phyloP scores from a whole-genome alignment of 139 green algal species.

The Volvox africanus region DNA sequence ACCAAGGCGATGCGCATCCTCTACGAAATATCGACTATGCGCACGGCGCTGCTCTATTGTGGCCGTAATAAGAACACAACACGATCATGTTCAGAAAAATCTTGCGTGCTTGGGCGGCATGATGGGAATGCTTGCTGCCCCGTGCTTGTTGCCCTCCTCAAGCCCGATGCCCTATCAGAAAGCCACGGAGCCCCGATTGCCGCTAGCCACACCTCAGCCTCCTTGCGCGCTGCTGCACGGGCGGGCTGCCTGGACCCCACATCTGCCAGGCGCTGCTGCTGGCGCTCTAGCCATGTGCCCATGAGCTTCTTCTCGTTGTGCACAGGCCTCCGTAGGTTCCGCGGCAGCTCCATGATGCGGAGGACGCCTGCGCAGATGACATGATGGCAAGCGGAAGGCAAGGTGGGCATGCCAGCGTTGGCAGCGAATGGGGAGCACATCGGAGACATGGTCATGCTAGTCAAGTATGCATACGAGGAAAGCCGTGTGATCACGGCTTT shows the following conservation, averaged over 20 bases:
- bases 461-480: too few species aligned
- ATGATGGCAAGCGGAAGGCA: not conserved
- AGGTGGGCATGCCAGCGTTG: not conserved
- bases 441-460: too few species aligned
- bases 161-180: not conserved
- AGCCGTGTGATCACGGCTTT: too few species aligned
- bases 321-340: conserved; percentile 80
- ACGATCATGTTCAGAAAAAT: too few species aligned
- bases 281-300: conserved; percentile 70
- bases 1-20: too few species aligned
- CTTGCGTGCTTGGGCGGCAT: too few species aligned
- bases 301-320: conserved; percentile 78
- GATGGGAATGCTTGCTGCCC: not conserved
- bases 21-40: too few species aligned
- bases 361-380: conserved; percentile 68
- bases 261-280: conserved; percentile 64
- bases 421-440: not conserved
- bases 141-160: not conserved
- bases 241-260: conserved; percentile 51
- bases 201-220: not conserved
- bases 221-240: conserved; percentile 43
- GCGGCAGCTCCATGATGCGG: conserved; percentile 87
- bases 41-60: too few species aligned
- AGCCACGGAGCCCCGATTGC: not conserved
- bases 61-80: too few species aligned